These are phyloP conservation scores for Nemania sp. DNA, from an alignment of 2,329 filamentous ascomycete genomes.

Conservation along the genomic window DNA sequence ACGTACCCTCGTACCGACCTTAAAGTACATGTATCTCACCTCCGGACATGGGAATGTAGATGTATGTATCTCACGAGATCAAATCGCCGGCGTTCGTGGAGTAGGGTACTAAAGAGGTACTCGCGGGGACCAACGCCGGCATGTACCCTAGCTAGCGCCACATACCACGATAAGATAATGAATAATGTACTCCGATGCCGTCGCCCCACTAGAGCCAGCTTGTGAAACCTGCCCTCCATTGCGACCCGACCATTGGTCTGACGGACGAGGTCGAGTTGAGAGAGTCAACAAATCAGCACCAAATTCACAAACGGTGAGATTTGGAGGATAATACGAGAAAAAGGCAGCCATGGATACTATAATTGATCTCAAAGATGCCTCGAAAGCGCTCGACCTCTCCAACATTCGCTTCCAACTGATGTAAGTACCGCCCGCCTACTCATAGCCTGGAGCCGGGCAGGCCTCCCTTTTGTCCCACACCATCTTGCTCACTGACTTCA, in stretches of 20 bases:
- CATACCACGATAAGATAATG: conserved; percentile 16
- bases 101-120: no score
- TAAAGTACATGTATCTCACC: no score
- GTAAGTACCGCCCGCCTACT: conserved; percentile 54
- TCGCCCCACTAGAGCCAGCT: neutral
- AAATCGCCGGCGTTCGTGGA: no score
- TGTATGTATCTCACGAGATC: no score
- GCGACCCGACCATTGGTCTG: conserved; percentile 7
- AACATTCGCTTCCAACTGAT: conserved; percentile 95
- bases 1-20: no score
- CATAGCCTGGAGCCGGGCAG: neutral
- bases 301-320: neutral
- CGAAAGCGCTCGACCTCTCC: conserved; percentile 82
- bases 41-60: no score
- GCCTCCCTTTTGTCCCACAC: neutral
- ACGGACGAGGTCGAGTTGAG: neutral
- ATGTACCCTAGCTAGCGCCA: neutral
- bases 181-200: no score
- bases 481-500: neutral
- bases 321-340: neutral
- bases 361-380: conserved; percentile 84
- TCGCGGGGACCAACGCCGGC: no score
- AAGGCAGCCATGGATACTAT: conserved; percentile 76
- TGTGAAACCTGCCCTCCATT: neutral
- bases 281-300: conserved; percentile 10